phyloP scores from a whole-genome alignment of 2,329 filamentous ascomycete genomes.

The Pseudocercospora musae region DNA sequence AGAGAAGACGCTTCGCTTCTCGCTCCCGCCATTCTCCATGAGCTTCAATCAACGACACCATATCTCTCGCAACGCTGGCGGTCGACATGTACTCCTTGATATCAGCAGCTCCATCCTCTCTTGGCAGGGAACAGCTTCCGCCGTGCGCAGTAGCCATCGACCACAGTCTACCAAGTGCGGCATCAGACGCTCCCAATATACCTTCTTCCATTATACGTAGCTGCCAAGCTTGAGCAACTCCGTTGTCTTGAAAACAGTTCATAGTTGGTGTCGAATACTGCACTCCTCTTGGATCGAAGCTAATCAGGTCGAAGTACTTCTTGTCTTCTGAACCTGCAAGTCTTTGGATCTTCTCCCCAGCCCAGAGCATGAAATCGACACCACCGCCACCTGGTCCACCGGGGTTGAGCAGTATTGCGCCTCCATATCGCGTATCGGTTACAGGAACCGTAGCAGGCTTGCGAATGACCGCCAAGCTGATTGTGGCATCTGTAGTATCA shows the following conservation, averaged over 20 bases:
- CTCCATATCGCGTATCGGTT: slow-evolving; percentile 40
- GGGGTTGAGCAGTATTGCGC: slow-evolving; percentile 43
- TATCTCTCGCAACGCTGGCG: slow-evolving; percentile 48
- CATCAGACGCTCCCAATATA: slow-evolving; percentile 36
- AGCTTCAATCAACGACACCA: slow-evolving; percentile 48
- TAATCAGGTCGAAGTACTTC: slow-evolving; percentile 43
- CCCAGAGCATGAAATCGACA: slow-evolving; percentile 30
- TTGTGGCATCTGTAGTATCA: slow-evolving; percentile 28
- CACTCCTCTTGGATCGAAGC: slow-evolving; percentile 46
- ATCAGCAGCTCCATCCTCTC: slow-evolving; percentile 31
- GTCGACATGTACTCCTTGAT: slow-evolving; percentile 47
- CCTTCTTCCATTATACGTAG: slow-evolving; percentile 39
- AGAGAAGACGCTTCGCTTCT: slow-evolving; percentile 19
- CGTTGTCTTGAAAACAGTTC: slow-evolving; percentile 35
- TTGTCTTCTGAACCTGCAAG: slow-evolving; percentile 24
- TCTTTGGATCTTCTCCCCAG: slow-evolving; percentile 23
- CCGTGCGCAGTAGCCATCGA: slow-evolving; percentile 40
- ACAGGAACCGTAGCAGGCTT: slow-evolving; percentile 43
- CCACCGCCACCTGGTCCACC: slow-evolving; percentile 46
- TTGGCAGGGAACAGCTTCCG: slow-evolving; percentile 26
- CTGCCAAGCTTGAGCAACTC: slow-evolving; percentile 37
- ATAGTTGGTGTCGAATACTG: slow-evolving; percentile 36
- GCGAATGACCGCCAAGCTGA: slow-evolving; percentile 44
- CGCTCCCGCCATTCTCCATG: slow-evolving; percentile 36
- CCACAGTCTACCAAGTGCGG: slow-evolving; percentile 42